Evolutionary conservation across 2,329 filamentous ascomycete genomes (phyloP), one percentile per base, ranked within the genome.

Genomic region (Cercospora sojina): DNA sequence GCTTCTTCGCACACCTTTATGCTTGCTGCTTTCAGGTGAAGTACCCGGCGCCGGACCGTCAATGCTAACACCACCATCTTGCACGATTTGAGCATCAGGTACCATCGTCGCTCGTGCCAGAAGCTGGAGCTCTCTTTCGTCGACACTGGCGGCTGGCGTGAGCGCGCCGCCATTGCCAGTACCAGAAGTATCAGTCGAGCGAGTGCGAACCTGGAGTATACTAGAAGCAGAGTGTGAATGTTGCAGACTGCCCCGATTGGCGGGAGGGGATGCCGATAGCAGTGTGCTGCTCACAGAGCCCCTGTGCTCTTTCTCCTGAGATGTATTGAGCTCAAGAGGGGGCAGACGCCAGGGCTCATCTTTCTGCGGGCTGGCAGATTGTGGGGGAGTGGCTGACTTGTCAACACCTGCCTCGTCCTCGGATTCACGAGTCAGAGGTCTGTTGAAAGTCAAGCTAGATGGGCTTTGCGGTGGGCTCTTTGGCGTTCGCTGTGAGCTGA

Each of bases 1-100:
- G 77, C 93, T 97, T 68, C 93, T 89, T 25, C 94, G 89, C 59
- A 93, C 88, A 76, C 90, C 92, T 64, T 73, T 76, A 64, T 72
- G 73, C 58, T 74, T 73, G 64, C 67, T 74, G 29, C 56, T 61
- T 71, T 75, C 59, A 64, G 73, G 70, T n/a, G 70, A 70, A 29
- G 71, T 73, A 10, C 70, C 59, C 8, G 49, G 32, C 13, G 63
- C 25, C 7, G 70, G 62, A 25, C 69, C 70, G 31, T 74, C 73
- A 31, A 73, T 53, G 59, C 66, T 69, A 18, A 65, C 59, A 18
- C 62, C 41, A 27, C 61, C 61, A 20, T 29, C 61, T 35, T 20
- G 31, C 12, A 32, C 49, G 16, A 20, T 32, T 51, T 49, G 43
- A 31, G 29, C 29, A 32, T 65, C 67, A 3, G 64, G 65, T 12